These are phyloP conservation scores for Candida cerambycidarum DNA, from an alignment of 805 yeast species.

Conservation along the genomic window DNA sequence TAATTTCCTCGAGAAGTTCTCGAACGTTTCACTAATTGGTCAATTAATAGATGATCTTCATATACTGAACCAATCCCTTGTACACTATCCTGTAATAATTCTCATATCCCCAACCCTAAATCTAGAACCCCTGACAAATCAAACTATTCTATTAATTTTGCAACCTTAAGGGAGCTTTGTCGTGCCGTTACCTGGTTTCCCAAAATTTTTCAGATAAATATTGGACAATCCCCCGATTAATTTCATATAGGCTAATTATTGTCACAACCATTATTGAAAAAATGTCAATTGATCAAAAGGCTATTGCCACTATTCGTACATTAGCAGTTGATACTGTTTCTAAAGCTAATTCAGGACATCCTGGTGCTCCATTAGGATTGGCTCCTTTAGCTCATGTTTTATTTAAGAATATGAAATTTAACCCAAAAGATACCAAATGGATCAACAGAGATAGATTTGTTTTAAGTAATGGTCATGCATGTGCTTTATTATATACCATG, in stretches of 20 bases:
- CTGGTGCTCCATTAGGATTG: slow-evolving; percentile 98
- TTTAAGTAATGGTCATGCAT: slow-evolving; percentile 94
- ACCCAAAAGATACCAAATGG: slow-evolving; percentile 92
- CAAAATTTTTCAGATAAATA: slow-evolving; percentile 8
- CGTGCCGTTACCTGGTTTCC: slow-evolving; percentile 2
- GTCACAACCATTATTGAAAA: slow-evolving; percentile 8
- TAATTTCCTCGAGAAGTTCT: neutral
- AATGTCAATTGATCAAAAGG: slow-evolving; percentile 60
- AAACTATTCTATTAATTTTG: no score
- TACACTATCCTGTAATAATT: no score
- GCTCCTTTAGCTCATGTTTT: slow-evolving; percentile 94
- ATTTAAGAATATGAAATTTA: slow-evolving; percentile 77
- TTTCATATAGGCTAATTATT: neutral
- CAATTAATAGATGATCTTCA: no score
- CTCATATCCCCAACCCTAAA: no score
- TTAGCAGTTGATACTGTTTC: slow-evolving; percentile 86
- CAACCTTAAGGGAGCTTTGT: neutral
- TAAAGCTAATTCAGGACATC: slow-evolving; percentile 95
- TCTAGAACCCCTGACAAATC: no score
- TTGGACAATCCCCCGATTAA: slow-evolving; percentile 7
- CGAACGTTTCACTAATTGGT: no score
- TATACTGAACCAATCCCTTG: no score
- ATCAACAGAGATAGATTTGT: slow-evolving; percentile 94
- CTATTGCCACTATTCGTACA: slow-evolving; percentile 85
- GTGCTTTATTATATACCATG: slow-evolving; percentile 83